These are phyloP conservation scores for Jatropha multifida DNA, from an alignment of 441 rosid genomes.

Conservation along the genomic window DNA sequence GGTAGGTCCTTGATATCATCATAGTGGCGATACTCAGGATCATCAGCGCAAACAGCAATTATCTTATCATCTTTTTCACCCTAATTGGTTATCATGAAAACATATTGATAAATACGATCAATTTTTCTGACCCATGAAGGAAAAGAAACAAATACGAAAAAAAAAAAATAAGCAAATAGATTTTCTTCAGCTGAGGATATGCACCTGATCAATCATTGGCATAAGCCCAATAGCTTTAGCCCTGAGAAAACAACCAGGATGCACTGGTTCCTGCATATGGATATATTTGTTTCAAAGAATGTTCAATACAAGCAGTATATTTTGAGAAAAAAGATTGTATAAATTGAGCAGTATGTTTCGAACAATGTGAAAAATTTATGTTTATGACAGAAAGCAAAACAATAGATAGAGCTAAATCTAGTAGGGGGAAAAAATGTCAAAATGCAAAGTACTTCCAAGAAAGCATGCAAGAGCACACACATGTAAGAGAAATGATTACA, in stretches of 20 bases:
- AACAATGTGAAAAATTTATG: not conserved
- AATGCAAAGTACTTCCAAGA: not conserved
- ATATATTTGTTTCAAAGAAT: not conserved
- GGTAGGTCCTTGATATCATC: conserved; percentile 91
- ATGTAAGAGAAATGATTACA: not conserved
- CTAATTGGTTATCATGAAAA: conserved; percentile 34
- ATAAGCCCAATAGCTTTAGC: conserved; percentile 95
- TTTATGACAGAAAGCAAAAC: not conserved
- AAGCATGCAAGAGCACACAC: not conserved
- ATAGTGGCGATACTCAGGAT: conserved; percentile 94
- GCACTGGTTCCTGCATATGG: conserved; percentile 68
- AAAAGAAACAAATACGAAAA: not conserved
- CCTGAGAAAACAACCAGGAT: conserved; percentile 90
- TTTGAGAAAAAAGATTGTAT: not conserved
- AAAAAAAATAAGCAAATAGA: not conserved
- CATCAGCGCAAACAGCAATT: conserved; percentile 98
- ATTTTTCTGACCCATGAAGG: not conserved
- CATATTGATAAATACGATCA: not conserved
- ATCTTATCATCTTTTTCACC: conserved; percentile 99
- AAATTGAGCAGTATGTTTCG: not conserved
- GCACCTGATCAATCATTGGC: conserved; percentile 99
- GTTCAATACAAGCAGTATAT: not conserved
- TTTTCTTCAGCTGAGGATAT: conserved; percentile 11
- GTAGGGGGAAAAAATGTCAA: not conserved
- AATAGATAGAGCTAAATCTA: not conserved